Evolutionary conservation across 768 basidiomycete genomes (phyloP).

Genomic region (Suillus subluteus): DNA sequence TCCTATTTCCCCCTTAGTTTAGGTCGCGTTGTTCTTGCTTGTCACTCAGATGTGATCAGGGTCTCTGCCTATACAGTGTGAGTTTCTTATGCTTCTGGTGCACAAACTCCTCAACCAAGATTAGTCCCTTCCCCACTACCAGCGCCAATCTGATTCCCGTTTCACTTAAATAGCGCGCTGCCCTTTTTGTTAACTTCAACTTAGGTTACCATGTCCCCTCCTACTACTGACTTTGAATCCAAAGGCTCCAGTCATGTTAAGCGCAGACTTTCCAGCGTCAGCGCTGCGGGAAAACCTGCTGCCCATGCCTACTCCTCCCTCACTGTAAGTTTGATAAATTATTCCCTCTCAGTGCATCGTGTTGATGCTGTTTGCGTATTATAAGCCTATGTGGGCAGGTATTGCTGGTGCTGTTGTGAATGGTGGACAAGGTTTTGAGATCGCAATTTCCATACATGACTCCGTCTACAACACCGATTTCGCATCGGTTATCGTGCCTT

Average conservation of each 20-base stretch:
- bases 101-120: slow-evolving; percentile 14
- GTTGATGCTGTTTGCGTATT: slow-evolving; percentile 19
- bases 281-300: slow-evolving; percentile 50
- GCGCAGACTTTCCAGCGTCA: slow-evolving; percentile 67
- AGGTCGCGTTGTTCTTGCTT: neutral
- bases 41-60: slow-evolving; percentile 28
- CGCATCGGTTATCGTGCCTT: slow-evolving; percentile 58
- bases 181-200: slow-evolving; percentile 22
- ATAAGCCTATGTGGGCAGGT: slow-evolving; percentile 88
- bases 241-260: slow-evolving; percentile 63
- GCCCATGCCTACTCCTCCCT: slow-evolving; percentile 63
- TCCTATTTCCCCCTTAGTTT: slow-evolving; percentile 11
- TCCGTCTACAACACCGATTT: slow-evolving; percentile 86
- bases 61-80: slow-evolving; percentile 19
- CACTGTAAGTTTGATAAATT: slow-evolving; percentile 50
- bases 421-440: slow-evolving; percentile 63
- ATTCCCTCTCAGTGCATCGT: neutral
- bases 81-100: slow-evolving; percentile 14
- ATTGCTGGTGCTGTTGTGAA: slow-evolving; percentile 66
- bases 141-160: slow-evolving; percentile 8
- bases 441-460: slow-evolving; percentile 82
- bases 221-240: slow-evolving; percentile 55
- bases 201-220: slow-evolving; percentile 52
- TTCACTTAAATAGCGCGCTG: slow-evolving; percentile 38
- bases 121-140: slow-evolving; percentile 14